A percentile compares a stretch with the other conserved stretches of the same genome.
Evolutionary conservation across 257 asterid species (phyloP).

Genomic region (Eucommia ulmoides): DNA sequence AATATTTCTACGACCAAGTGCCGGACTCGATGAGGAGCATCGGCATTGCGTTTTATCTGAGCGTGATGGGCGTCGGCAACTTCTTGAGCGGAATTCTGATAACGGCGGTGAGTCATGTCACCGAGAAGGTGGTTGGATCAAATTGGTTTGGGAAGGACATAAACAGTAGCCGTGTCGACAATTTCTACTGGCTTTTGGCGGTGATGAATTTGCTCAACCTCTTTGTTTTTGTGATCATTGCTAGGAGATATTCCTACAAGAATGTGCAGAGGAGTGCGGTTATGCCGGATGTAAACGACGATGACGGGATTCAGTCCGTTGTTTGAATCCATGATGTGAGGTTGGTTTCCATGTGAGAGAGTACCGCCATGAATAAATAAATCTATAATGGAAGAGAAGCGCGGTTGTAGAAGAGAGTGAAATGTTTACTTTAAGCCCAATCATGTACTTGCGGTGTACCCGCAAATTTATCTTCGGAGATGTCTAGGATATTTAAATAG

Average conservation of each 20-base stretch:
- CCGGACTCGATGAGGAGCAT: slow-evolving; percentile 22
- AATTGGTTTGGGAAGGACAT: slow-evolving; percentile 18
- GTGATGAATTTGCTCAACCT: slow-evolving; percentile 6
- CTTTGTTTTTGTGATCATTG: slow-evolving; percentile 6
- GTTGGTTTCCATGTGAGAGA: too few relatives aligned
- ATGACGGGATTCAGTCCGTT: neutral
- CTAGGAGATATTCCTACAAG: slow-evolving; percentile 12
- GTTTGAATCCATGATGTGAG: neutral
- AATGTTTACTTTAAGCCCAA: too few relatives aligned
- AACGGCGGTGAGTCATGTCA: slow-evolving; percentile 4
- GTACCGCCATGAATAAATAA: too few relatives aligned
- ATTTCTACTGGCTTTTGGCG: slow-evolving; percentile 14
- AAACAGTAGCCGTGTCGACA: slow-evolving; percentile 17
- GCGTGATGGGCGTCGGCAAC: slow-evolving; percentile 12
- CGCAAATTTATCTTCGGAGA: too few relatives aligned
- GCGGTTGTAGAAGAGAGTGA: too few relatives aligned
- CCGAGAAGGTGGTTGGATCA: slow-evolving; percentile 7
- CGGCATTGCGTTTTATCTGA: slow-evolving; percentile 11
- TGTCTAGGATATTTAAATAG: too few relatives aligned
- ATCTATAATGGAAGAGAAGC: too few relatives aligned
- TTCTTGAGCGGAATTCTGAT: slow-evolving; percentile 13
- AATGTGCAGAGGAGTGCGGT: neutral
- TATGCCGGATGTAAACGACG: neutral
- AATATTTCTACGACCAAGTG: slow-evolving; percentile 18
- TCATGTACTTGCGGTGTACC: too few relatives aligned